phyloP scores from a whole-genome alignment of 306 rosid species.

The Medicago ruthenica region DNA sequence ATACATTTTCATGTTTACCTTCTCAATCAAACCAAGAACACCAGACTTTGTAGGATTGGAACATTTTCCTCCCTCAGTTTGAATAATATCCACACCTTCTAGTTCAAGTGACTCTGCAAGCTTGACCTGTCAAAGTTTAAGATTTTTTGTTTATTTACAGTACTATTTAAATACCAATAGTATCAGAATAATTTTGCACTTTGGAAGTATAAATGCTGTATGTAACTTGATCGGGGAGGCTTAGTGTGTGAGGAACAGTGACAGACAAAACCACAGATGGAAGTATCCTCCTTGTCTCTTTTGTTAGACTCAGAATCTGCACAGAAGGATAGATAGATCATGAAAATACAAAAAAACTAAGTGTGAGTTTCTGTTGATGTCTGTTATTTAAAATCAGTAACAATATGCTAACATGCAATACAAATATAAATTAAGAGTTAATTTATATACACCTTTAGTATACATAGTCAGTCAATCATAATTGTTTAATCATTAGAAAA shows the following conservation, averaged over 20 bases:
- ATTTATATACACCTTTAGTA: too few relatives aligned
- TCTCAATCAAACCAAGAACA: slow-evolving; percentile 89
- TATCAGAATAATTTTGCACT: slow-evolving; percentile 1
- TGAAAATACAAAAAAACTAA: neutral
- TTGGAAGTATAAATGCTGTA: slow-evolving; percentile 23
- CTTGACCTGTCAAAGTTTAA: slow-evolving; percentile 64
- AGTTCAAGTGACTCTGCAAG: slow-evolving; percentile 86
- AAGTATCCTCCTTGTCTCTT: slow-evolving; percentile 76
- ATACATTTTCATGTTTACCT: slow-evolving; percentile 54
- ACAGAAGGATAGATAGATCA: slow-evolving; percentile 19
- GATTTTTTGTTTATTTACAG: slow-evolving; percentile 20
- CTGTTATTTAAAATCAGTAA: neutral
- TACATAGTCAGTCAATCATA: too few relatives aligned
- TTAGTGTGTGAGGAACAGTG: slow-evolving; percentile 92
- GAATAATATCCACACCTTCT: slow-evolving; percentile 88
- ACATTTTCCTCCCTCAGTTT: slow-evolving; percentile 95
- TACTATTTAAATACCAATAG: neutral
- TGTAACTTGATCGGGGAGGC: slow-evolving; percentile 92
- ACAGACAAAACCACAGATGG: slow-evolving; percentile 78
- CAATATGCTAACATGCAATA: neutral
- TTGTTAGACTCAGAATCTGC: slow-evolving; percentile 81
- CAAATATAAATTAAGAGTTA: neutral
- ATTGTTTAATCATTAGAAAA: too few relatives aligned
- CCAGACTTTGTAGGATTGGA: slow-evolving; percentile 84
- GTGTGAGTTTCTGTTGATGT: neutral